Percentiles rank a stretch among this genome's conserved stretches.
Evolutionary conservation across 306 rosid species (phyloP).

Genomic region (cucumber (Cucumis sativus)): Cucumber_9930_V3 NC_026658.2:91501-92000

Average conservation of each 20-base stretch:
- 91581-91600: background rate
- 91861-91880: background rate
- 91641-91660: background rate
- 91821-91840: background rate
- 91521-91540: background rate
- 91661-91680: background rate
- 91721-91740: background rate
- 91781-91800: background rate
- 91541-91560: background rate
- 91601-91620: background rate
- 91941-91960: background rate
- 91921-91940: background rate
- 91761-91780: background rate
- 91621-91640: background rate
- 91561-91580: background rate
- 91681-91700: background rate
- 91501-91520: background rate
- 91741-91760: conserved; percentile 14
- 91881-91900: background rate
- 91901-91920: background rate
- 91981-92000: background rate
- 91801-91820: background rate
- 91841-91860: background rate
- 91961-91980: background rate
- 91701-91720: conserved; percentile 1